phyloP scores from a whole-genome alignment of 371 early-diverging fungal species.

The Zychaea mexicana region DNA sequence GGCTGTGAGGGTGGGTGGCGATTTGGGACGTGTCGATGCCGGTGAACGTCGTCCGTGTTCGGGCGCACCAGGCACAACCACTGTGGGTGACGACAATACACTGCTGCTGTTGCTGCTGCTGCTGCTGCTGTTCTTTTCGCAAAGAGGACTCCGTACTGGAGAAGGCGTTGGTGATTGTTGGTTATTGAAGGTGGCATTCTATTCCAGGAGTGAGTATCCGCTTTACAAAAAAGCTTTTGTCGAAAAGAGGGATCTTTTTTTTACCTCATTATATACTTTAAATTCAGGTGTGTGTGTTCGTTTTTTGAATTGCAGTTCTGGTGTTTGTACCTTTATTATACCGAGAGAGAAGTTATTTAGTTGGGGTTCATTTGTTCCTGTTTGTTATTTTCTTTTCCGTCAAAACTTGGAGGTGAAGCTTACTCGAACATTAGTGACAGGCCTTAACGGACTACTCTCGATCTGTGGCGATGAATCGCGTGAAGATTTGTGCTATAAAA shows the following conservation, averaged over 20 bases:
- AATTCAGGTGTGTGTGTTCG: neutral
- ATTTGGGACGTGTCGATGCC: neutral
- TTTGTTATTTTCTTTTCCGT: neutral
- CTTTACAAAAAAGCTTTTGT: too few species aligned
- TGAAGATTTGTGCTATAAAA: neutral
- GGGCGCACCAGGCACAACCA: neutral
- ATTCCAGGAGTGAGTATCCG: neutral
- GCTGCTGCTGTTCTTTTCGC: neutral
- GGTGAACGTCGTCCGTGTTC: neutral
- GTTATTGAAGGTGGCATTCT: neutral
- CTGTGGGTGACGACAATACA: neutral
- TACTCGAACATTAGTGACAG: neutral
- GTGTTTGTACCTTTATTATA: neutral
- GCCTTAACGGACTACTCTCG: neutral
- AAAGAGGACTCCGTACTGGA: slow-evolving; percentile 1
- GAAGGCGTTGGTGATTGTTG: neutral
- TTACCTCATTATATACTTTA: neutral
- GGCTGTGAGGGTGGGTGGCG: neutral
- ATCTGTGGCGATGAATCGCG: neutral
- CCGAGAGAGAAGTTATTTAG: neutral
- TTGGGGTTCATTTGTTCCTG: neutral
- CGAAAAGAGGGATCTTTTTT: neutral
- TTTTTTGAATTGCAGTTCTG: neutral
- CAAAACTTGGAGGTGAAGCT: neutral
- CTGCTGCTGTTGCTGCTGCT: too few species aligned